Evolutionary conservation across 768 basidiomycete species (phyloP).

Genomic region (Nevesoporus exiguus): DNA sequence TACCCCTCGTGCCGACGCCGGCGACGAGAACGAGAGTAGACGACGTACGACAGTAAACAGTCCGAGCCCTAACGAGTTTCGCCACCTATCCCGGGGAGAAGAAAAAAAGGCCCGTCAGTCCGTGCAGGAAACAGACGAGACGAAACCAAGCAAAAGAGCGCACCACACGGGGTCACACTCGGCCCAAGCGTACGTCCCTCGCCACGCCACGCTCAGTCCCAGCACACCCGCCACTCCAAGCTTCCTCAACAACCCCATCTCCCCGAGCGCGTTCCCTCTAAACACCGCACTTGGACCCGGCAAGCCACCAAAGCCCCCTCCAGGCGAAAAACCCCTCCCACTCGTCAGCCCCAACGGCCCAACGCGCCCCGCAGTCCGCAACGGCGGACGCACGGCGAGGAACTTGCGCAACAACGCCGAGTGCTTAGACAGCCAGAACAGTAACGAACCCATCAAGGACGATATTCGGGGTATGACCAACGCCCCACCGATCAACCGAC

Average conservation of each 20-base stretch:
- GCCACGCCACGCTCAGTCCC: constrained; percentile 47
- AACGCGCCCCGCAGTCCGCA: constrained; percentile 6
- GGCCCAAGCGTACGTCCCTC: constrained; percentile 59
- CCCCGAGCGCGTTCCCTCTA: constrained; percentile 8
- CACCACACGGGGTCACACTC: constrained; percentile 75
- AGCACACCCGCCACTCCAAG: constrained; percentile 31
- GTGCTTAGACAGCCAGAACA: constrained; percentile 49
- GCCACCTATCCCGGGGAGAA: constrained; percentile 50
- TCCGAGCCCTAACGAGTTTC: constrained; percentile 66
- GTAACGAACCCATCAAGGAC: constrained; percentile 57
- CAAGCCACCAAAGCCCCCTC: neutral
- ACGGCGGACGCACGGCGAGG: constrained; percentile 22
- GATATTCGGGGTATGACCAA: constrained; percentile 66
- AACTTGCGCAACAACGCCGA: constrained; percentile 28
- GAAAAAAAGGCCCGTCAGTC: constrained; percentile 1
- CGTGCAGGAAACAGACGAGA: neutral
- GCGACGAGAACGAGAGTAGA: neutral
- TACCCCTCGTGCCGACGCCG: too few species aligned
- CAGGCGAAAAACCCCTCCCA: constrained; percentile 4
- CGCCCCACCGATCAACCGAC: constrained; percentile 66
- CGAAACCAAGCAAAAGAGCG: neutral
- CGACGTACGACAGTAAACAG: constrained; percentile 59
- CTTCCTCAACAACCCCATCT: constrained; percentile 22
- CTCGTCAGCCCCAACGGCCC: constrained; percentile 18
- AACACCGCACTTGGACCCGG: constrained; percentile 18